phyloP scores from a whole-genome alignment of 345 rosid genomes.

The Linum trigynum region DNA sequence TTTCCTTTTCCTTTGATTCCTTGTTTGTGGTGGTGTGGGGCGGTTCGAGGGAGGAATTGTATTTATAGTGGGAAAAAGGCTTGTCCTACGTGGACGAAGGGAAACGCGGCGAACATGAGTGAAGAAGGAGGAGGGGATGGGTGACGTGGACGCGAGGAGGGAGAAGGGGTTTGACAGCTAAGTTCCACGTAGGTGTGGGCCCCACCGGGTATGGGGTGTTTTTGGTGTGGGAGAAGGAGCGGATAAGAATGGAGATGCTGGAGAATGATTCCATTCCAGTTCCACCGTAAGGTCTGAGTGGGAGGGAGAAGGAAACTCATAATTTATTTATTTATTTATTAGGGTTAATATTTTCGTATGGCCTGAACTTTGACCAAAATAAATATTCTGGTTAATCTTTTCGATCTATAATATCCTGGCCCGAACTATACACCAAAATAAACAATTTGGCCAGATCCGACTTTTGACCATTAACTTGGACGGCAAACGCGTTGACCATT shows the following conservation, averaged over 20 bases:
- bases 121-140: constrained; percentile 20
- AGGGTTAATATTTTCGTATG: no score
- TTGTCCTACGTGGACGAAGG: constrained; percentile 35
- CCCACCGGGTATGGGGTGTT: background rate
- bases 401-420: no score
- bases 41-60: background rate
- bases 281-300: background rate
- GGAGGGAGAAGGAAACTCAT: no score
- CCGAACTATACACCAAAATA: no score
- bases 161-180: background rate
- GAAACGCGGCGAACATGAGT: constrained; percentile 35
- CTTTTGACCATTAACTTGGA: no score
- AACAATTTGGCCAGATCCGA: no score
- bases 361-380: no score
- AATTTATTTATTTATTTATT: no score
- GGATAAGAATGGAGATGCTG: background rate
- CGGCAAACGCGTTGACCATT: no score
- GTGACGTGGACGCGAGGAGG: no score
- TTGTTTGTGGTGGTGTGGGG: background rate
- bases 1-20: background rate
- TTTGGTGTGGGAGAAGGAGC: background rate
- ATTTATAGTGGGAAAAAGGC: constrained; percentile 14
- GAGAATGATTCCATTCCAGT: background rate
- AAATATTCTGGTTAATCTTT: no score
- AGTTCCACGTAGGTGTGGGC: background rate